Percentiles rank a stretch among this genome's conserved stretches.
These are phyloP conservation scores for Aspergillus homomorphus DNA, from an alignment of 495 filamentous ascomycete genomes.

Conservation along the genomic window DNA sequence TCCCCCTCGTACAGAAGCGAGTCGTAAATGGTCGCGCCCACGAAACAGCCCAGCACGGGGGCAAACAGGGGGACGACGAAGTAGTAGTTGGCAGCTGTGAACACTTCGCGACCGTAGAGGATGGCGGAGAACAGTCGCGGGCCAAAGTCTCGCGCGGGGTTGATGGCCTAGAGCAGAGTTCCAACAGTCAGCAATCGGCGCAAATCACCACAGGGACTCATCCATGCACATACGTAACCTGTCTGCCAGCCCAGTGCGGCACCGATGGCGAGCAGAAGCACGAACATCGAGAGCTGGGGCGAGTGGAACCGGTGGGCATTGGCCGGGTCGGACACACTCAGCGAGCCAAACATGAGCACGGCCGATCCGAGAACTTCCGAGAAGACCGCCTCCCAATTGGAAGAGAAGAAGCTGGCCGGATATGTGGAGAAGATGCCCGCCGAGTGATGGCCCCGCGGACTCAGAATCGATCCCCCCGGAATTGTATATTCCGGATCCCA, in stretches of 20 bases:
- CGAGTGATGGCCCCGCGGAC: constrained; percentile 33
- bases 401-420: constrained; percentile 23
- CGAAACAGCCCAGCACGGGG: constrained; percentile 31
- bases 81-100: constrained; percentile 31
- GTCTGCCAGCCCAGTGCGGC: constrained; percentile 38
- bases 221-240: constrained; percentile 39
- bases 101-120: constrained; percentile 33
- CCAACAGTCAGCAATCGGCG: constrained; percentile 1
- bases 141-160: constrained; percentile 36
- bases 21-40: constrained; percentile 32
- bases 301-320: constrained; percentile 29
- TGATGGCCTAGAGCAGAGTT: constrained; percentile 29
- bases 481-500: constrained; percentile 42
- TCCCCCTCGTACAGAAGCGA: constrained; percentile 31
- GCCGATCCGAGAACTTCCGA: constrained; percentile 31
- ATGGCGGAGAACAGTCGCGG: constrained; percentile 36
- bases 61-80: constrained; percentile 35
- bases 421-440: constrained; percentile 38
- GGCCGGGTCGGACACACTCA: constrained; percentile 28
- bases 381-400: constrained; percentile 38
- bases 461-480: constrained; percentile 35
- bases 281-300: constrained; percentile 30
- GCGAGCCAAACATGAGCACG: constrained; percentile 33
- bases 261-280: constrained; percentile 33
- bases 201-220: background rate